These are phyloP conservation scores for Claviceps monticola DNA, from an alignment of 2,329 filamentous ascomycete species.

Conservation along the genomic window DNA sequence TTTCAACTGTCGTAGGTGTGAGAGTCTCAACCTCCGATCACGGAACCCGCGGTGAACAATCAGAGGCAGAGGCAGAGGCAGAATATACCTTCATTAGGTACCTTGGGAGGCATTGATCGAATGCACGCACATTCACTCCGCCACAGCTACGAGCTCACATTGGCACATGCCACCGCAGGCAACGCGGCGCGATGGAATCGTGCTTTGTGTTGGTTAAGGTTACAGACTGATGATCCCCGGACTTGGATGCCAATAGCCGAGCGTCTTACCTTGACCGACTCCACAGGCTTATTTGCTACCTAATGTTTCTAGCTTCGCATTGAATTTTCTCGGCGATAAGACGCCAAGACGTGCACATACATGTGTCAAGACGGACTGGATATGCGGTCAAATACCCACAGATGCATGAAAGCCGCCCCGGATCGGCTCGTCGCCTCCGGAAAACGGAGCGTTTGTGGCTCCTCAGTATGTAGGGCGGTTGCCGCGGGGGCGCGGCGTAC, in stretches of 20 bases:
- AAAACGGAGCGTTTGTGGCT: not conserved
- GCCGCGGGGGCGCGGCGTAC: conserved; percentile 1
- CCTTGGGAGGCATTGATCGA: too few relatives aligned
- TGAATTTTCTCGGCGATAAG: not conserved
- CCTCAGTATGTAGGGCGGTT: not conserved
- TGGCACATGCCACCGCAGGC: not conserved
- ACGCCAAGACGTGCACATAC: not conserved
- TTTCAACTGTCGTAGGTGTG: too few relatives aligned
- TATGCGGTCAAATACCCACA: not conserved
- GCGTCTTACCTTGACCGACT: too few relatives aligned
- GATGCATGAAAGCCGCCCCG: not conserved
- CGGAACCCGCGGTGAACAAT: not conserved
- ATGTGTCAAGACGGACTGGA: not conserved
- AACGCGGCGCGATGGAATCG: not conserved
- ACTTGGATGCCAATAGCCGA: not conserved
- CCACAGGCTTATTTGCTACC: too few relatives aligned
- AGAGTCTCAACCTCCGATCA: not conserved
- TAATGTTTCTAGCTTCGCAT: not conserved
- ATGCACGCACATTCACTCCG: too few relatives aligned
- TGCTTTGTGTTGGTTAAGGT: not conserved
- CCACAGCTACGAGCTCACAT: not conserved
- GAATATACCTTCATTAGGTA: not conserved
- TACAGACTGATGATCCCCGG: not conserved
- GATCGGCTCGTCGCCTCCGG: not conserved
- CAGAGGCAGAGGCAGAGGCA: not conserved